Conservation (phyloP, 495 filamentous ascomycete species). For the Neurospora hispaniola region DNA sequence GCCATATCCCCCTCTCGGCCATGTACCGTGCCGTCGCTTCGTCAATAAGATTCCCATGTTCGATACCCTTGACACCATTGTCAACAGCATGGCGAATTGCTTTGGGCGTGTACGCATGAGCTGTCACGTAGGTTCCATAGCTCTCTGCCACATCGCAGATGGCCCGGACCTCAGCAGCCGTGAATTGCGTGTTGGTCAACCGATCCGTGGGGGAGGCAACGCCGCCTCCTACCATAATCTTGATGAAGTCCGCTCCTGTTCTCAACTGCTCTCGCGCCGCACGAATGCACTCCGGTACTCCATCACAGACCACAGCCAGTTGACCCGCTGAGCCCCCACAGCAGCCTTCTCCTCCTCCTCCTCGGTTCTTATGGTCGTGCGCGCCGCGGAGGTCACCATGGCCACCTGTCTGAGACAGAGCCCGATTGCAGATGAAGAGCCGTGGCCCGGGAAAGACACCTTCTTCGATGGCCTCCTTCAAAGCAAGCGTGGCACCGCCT, state of each 20-base stretch:
- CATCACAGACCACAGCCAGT: slow-evolving; percentile 37
- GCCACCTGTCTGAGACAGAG: slow-evolving; percentile 42
- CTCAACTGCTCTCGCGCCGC: slow-evolving; percentile 42
- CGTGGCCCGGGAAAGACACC: slow-evolving; percentile 36
- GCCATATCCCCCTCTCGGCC: slow-evolving; percentile 33
- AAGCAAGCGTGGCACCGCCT: slow-evolving; percentile 38
- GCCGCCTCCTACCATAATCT: slow-evolving; percentile 47
- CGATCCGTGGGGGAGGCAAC: slow-evolving; percentile 42
- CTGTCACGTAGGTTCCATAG: slow-evolving; percentile 42
- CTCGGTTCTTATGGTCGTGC: slow-evolving; percentile 19
- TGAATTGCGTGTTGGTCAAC: slow-evolving; percentile 42
- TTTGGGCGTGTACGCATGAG: slow-evolving; percentile 43
- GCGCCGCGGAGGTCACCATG: slow-evolving; percentile 38
- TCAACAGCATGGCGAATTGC: slow-evolving; percentile 43
- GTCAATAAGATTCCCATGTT: slow-evolving; percentile 47
- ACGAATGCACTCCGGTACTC: slow-evolving; percentile 39
- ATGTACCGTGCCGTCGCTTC: slow-evolving; percentile 37
- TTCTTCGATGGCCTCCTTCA: slow-evolving; percentile 43
- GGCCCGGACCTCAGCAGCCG: slow-evolving; percentile 39
- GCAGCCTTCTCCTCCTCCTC: slow-evolving; percentile 31
- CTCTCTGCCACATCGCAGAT: slow-evolving; percentile 37
- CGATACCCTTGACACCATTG: slow-evolving; percentile 45
- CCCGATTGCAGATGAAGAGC: slow-evolving; percentile 28
- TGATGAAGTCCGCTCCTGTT: slow-evolving; percentile 44
- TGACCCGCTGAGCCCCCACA: slow-evolving; percentile 23